Evolutionary conservation across 2,329 filamentous ascomycete genomes (phyloP).

Genomic region (Colletotrichum salicis): DNA sequence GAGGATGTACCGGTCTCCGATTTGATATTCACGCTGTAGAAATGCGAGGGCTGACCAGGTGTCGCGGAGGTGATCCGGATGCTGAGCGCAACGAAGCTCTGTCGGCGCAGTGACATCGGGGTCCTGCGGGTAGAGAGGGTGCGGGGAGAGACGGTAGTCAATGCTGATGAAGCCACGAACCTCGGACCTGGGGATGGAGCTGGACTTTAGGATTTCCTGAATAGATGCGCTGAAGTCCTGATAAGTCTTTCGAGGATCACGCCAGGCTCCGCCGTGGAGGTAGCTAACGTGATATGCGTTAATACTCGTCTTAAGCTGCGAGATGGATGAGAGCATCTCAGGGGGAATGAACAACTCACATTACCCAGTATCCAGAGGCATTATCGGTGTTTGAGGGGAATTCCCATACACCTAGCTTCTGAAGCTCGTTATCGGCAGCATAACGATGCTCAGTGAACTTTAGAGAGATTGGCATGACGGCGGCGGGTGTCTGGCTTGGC

Average conservation of each 20-base stretch:
- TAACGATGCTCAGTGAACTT: slow-evolving; percentile 49
- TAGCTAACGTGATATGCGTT: slow-evolving; percentile 47
- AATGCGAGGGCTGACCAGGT: slow-evolving; percentile 62
- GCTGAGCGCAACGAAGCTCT: slow-evolving; percentile 56
- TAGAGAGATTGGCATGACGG: slow-evolving; percentile 37
- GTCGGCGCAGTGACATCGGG: slow-evolving; percentile 26
- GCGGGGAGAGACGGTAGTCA: slow-evolving; percentile 69
- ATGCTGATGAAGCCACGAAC: slow-evolving; percentile 73
- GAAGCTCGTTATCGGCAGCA: slow-evolving; percentile 52
- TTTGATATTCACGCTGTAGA: slow-evolving; percentile 56
- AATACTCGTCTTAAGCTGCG: neutral
- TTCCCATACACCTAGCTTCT: slow-evolving; percentile 59
- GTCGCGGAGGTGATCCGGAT: slow-evolving; percentile 71
- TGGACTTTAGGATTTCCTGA: slow-evolving; percentile 49
- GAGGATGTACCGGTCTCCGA: slow-evolving; percentile 64
- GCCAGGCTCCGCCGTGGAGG: slow-evolving; percentile 73
- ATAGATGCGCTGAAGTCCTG: slow-evolving; percentile 59
- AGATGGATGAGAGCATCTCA: neutral
- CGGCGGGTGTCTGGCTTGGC: neutral
- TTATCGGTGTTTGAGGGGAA: slow-evolving; percentile 37
- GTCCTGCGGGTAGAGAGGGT: slow-evolving; percentile 56
- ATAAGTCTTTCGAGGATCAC: slow-evolving; percentile 63
- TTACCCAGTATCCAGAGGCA: slow-evolving; percentile 46
- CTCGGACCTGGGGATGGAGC: slow-evolving; percentile 40
- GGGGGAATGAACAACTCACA: slow-evolving; percentile 43